Conservation (phyloP, 352 stramenopile genomes). For the Phytopythium delawarense region DNA sequence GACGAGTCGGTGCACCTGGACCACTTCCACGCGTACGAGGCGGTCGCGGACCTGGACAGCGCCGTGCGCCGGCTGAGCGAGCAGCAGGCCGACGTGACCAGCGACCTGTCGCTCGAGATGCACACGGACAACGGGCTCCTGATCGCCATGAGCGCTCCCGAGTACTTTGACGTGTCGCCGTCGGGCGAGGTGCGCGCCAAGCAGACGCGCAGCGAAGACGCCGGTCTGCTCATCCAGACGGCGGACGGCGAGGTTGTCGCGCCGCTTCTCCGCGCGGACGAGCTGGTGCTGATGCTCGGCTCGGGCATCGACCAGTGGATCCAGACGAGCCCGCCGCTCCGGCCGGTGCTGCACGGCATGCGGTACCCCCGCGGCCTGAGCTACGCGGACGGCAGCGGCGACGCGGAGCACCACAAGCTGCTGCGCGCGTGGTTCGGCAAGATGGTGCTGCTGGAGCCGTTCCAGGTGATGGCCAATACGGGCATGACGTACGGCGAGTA, state of each 20-base stretch:
- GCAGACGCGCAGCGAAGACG: constrained; percentile 50
- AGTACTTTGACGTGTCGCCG: constrained; percentile 56
- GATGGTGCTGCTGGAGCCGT: constrained; percentile 46
- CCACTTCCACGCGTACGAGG: constrained; percentile 79
- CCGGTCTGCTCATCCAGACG: constrained; percentile 63
- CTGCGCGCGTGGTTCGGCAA: constrained; percentile 66
- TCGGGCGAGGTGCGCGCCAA: constrained; percentile 37
- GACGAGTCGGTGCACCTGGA: constrained; percentile 72
- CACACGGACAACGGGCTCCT: constrained; percentile 76
- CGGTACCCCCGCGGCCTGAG: constrained; percentile 46
- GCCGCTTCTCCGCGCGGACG: constrained; percentile 54
- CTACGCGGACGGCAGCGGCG: constrained; percentile 17
- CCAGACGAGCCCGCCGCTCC: constrained; percentile 43
- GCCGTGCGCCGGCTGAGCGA: constrained; percentile 4
- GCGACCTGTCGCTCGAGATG: constrained; percentile 60
- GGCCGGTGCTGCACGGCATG: constrained; percentile 74
- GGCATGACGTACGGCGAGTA: constrained; percentile 53
- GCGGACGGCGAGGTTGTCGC: constrained; percentile 47
- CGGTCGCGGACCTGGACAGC: constrained; percentile 8
- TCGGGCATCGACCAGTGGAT: constrained; percentile 74
- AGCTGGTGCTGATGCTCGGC: constrained; percentile 80
- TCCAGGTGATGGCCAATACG: constrained; percentile 52
- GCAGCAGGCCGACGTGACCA: constrained; percentile 12
- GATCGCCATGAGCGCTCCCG: constrained; percentile 67
- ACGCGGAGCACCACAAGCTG: constrained; percentile 29